phyloP scores from a whole-genome alignment of 1,284 basidiomycete genomes.

The Phlebopus sp. region DNA sequence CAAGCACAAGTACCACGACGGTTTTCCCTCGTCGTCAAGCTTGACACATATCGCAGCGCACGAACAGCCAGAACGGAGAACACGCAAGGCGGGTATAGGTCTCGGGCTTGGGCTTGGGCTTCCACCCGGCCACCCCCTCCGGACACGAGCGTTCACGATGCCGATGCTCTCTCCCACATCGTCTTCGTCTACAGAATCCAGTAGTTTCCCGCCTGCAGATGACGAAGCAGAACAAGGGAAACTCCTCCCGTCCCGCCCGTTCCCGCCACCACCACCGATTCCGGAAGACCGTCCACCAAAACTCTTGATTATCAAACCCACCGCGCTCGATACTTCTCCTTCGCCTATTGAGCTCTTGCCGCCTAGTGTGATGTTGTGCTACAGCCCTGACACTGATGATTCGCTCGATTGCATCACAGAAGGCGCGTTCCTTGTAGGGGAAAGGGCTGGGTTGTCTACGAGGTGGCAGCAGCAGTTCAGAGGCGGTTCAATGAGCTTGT shows the following conservation, averaged over 20 bases:
- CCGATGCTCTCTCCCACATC: constrained; percentile 7
- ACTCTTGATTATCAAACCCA: constrained; percentile 12
- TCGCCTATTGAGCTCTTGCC: constrained; percentile 19
- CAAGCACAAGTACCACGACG: no score
- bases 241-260: background rate
- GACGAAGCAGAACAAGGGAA: background rate
- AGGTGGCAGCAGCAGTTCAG: background rate
- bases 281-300: background rate
- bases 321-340: constrained; percentile 14
- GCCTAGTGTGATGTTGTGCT: constrained; percentile 4
- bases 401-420: background rate
- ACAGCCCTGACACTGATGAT: background rate
- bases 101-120: constrained; percentile 28
- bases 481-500: background rate
- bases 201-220: background rate
- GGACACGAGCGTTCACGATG: constrained; percentile 20
- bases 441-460: background rate
- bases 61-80: background rate
- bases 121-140: constrained; percentile 21
- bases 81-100: constrained; percentile 13
- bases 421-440: background rate
- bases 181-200: background rate
- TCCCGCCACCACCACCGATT: background rate
- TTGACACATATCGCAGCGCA: constrained; percentile 12
- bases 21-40: background rate